Percentiles rank a stretch among this genome's conserved stretches.
phyloP scores from a whole-genome alignment of 2,329 filamentous ascomycete genomes.

The Ascocoryne sarcoides region DNA sequence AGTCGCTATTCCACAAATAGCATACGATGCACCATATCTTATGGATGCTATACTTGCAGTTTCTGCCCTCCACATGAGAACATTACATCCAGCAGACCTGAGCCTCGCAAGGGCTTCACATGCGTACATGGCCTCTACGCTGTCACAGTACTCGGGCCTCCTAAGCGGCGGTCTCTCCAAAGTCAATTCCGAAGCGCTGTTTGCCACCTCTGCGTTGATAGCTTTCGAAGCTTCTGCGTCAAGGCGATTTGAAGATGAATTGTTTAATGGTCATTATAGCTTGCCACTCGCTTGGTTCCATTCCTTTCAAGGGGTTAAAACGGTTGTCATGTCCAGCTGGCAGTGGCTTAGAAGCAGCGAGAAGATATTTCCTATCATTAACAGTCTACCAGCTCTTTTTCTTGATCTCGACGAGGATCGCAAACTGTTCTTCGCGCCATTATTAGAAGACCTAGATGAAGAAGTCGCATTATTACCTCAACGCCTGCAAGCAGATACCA shows the following conservation, averaged over 20 bases:
- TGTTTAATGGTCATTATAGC: conserved; percentile 41
- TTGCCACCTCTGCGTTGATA: conserved; percentile 54
- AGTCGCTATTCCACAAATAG: conserved; percentile 49
- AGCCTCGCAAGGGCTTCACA: conserved; percentile 54
- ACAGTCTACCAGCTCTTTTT: conserved; percentile 53
- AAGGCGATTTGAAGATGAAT: conserved; percentile 48
- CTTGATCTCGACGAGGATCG: conserved; percentile 47
- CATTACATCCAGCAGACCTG: conserved; percentile 47
- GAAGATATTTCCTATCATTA: conserved; percentile 52
- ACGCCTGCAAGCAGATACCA: conserved; percentile 27
- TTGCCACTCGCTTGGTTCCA: conserved; percentile 59
- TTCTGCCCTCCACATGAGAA: conserved; percentile 53
- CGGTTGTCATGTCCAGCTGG: conserved; percentile 56
- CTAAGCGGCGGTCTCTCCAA: conserved; percentile 48
- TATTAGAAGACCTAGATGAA: conserved; percentile 49
- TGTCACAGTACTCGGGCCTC: conserved; percentile 50
- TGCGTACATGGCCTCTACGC: conserved; percentile 54
- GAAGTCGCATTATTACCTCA: conserved; percentile 35
- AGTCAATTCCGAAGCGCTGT: conserved; percentile 53
- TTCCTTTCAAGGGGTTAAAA: conserved; percentile 58
- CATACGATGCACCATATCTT: conserved; percentile 51
- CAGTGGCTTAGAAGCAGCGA: conserved; percentile 51
- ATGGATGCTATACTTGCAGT: conserved; percentile 57
- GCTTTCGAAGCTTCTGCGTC: conserved; percentile 58
- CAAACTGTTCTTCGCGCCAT: conserved; percentile 50